Percentiles rank a stretch among this genome's conserved stretches.
phyloP scores from a whole-genome alignment of 1,139 yeast genomes.

The Dujonia santamariae region DNA sequence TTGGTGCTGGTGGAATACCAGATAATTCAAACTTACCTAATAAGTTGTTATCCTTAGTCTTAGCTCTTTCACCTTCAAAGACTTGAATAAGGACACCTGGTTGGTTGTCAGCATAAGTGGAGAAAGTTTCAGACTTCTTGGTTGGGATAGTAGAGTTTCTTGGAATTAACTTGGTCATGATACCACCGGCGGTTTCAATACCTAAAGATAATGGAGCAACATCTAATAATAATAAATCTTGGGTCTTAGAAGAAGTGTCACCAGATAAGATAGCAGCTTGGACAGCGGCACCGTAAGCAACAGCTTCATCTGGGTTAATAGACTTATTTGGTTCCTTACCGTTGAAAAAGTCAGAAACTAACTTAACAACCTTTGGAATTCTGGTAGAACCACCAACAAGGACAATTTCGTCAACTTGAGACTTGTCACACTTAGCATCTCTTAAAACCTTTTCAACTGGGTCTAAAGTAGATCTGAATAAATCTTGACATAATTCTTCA shows the following conservation, averaged over 20 bases:
- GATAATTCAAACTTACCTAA: slow-evolving; percentile 94
- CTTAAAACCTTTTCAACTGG: slow-evolving; percentile 40
- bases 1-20: slow-evolving; percentile 97
- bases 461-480: slow-evolving; percentile 38
- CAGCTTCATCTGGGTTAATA: slow-evolving; percentile 61
- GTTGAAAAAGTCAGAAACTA: slow-evolving; percentile 38
- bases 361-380: slow-evolving; percentile 40
- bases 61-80: slow-evolving; percentile 95
- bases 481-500: slow-evolving; percentile 38
- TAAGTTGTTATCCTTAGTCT: slow-evolving; percentile 91
- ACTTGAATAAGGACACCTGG: slow-evolving; percentile 96
- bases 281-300: slow-evolving; percentile 73
- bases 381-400: slow-evolving; percentile 43
- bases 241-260: slow-evolving; percentile 95
- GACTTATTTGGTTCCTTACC: slow-evolving; percentile 48
- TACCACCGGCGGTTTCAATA: slow-evolving; percentile 99
- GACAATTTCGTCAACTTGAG: slow-evolving; percentile 36
- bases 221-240: slow-evolving; percentile 95
- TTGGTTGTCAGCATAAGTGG: slow-evolving; percentile 96
- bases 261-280: slow-evolving; percentile 97
- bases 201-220: slow-evolving; percentile 98
- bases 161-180: slow-evolving; percentile 94
- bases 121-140: slow-evolving; percentile 93
- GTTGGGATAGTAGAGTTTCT: slow-evolving; percentile 98
- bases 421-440: slow-evolving; percentile 38